Base-by-base conservation (phyloP, 768 basidiomycete species). In the Leccinum truebloodii region DNA sequence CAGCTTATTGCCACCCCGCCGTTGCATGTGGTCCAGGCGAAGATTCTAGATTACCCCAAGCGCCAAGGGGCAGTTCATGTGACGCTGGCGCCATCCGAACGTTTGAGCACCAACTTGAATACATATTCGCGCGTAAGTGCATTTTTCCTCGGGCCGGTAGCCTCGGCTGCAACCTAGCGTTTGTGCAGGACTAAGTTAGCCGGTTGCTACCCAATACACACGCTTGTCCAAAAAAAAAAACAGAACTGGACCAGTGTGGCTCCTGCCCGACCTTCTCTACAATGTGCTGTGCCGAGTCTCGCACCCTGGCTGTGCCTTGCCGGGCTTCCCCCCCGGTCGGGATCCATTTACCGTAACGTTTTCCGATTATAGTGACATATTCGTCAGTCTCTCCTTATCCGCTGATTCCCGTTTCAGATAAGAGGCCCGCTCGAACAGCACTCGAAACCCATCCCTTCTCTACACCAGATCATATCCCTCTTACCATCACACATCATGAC, bases 401-500 rank as follows among this genome's bases (percentile, higher is more conserved):
- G 60, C 68, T 61, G 62, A 59, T 24, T 46, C 18, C 20, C 48
- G 8, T 30, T n/a, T 18, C 37, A 46, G 59, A 62, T 69, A 69
- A 68, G 52, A 69, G 37, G 61, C 16, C 22, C 41, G 41, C 41
- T 41, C 0, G 41, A 41, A 20, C 1, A 44, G 48, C 30, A 49
- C 18, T 46, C 9, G n/a, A 30, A 7, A 35, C 13, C 35, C 20
- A 22, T 32, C 55, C 3, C 26, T 57, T 49, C 41, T 22, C 44
- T 28, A 49, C 41, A 51, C 37, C 50, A 52, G 6, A 59, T 52
- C 54, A 26, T 28, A 26, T 30, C 59, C 58, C 86, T 82, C 81
- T 74, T 82, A 52, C 76, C 81, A 57, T 76, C 80, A 74, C 82
- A 52, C 80, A 74, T 82, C 50, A 20, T 52, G 3, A 7, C 57